Evolutionary conservation across 129 eudicot species (phyloP), one percentile per base, ranked within the genome.

Genomic region (Mikania micrantha): DNA sequence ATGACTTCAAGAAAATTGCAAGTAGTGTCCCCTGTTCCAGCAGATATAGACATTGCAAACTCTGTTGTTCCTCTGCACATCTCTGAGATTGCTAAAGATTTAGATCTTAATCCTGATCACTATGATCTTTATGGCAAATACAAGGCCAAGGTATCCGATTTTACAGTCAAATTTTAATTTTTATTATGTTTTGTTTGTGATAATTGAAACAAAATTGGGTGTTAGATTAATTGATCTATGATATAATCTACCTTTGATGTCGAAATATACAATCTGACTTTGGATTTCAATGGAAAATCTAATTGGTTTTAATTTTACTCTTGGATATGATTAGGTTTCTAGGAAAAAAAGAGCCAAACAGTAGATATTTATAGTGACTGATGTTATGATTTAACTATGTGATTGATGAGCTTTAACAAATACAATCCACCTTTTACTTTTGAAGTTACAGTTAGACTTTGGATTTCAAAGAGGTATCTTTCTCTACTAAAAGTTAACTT

Each of bases 81-180:
- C 67, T 75, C 99, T 54, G 71, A 90, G 76, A 94, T 94, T 70
- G 99, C 99, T 41, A 63, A 85, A 17, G 90, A 85, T n/a, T 90
- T 89, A 29, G 44, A 81, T 76, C 95, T 94, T 47, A 66, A 59
- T 42, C 87, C 99, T 36, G 64, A 67, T 11, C 93, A 94, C 70
- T 94, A 94, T 40, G 99, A 94, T 85, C 94, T 94, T 15, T 94
- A 94, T 64, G 99, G 99, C 7, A 94, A 94, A 74, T 94, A 89
- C 82, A 94, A 94, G 70, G 99, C 99, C 59, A 91, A 91, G 95
- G 95, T 91, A 69, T 60, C 53, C 13, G 8, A 32, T 75, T 60
- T 66, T 67, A 9, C 49, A 35, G 21, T 48, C 25, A 32, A 49
- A 5, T 20, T 21, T 11, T 1, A 31, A n/a, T 12, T 9, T 42